Conservation (phyloP, 2,329 filamentous ascomycete genomes). For the Lachnellula occidentalis region DNA sequence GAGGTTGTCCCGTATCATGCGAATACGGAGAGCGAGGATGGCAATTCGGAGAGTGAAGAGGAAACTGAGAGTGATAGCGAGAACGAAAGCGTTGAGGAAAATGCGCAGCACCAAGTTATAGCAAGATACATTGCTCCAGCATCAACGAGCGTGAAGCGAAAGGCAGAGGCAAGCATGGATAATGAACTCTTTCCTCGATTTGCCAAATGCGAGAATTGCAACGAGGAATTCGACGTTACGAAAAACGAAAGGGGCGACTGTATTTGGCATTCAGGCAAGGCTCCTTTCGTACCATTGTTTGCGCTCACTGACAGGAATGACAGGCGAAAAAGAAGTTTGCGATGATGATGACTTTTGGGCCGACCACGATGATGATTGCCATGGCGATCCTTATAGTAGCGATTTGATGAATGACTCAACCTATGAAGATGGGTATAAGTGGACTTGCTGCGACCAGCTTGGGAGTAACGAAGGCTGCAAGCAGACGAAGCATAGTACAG, state of each 20-base stretch:
- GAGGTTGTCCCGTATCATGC: slow-evolving; percentile 2
- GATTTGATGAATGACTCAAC: slow-evolving; percentile 5
- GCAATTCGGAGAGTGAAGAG: not conserved
- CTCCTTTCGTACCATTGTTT: not conserved
- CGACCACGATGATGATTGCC: slow-evolving; percentile 9
- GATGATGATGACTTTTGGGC: slow-evolving; percentile 10
- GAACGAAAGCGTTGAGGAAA: not conserved
- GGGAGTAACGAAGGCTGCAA: slow-evolving; percentile 7
- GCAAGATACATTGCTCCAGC: not conserved
- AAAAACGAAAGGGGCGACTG: slow-evolving; percentile 2
- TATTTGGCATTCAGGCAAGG: slow-evolving; percentile 9
- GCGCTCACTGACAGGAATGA: not conserved
- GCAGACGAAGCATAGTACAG: slow-evolving; percentile 5
- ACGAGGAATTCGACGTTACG: slow-evolving; percentile 10
- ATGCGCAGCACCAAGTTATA: not conserved
- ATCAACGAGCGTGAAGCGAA: not conserved
- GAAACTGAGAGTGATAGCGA: not conserved
- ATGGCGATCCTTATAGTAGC: not conserved
- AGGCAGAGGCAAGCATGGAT: not conserved
- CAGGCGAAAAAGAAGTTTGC: slow-evolving; percentile 6
- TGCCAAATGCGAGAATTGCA: slow-evolving; percentile 9
- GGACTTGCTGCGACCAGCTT: slow-evolving; percentile 8
- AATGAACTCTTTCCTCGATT: slow-evolving; percentile 4
- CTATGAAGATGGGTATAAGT: slow-evolving; percentile 8
- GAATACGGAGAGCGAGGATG: not conserved